Conservation (phyloP, 495 filamentous ascomycete species). For the Lasiosphaeria ovina region DNA sequence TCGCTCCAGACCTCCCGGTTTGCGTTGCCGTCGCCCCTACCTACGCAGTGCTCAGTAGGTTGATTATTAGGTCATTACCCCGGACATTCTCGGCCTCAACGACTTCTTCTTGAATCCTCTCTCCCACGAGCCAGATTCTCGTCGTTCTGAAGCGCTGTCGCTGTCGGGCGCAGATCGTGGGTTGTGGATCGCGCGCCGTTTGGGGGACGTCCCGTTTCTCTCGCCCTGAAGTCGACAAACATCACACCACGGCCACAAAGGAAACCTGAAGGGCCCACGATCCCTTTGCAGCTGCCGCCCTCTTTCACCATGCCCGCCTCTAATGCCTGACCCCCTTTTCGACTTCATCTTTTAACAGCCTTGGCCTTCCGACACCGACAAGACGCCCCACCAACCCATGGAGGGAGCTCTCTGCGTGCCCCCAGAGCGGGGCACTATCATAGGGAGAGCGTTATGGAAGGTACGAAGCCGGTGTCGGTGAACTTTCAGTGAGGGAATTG, state of each 20-base stretch:
- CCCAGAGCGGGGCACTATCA: slow-evolving; percentile 55
- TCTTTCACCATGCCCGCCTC: slow-evolving; percentile 22
- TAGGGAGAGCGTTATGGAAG: slow-evolving; percentile 58
- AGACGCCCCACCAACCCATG: slow-evolving; percentile 36
- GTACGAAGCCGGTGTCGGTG: slow-evolving; percentile 28
- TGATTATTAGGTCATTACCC: slow-evolving; percentile 15
- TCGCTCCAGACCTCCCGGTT: slow-evolving; percentile 25
- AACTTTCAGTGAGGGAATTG: not conserved
- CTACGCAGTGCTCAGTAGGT: not conserved
- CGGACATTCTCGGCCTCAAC: not conserved
- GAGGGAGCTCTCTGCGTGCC: slow-evolving; percentile 55
- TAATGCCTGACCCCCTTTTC: slow-evolving; percentile 21
- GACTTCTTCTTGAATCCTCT: not conserved
- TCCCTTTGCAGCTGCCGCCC: slow-evolving; percentile 4
- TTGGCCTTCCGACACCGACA: not conserved
- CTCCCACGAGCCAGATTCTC: not conserved
- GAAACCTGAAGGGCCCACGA: slow-evolving; percentile 1
- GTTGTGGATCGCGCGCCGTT: not conserved
- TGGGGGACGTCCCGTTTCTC: not conserved
- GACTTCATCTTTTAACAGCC: slow-evolving; percentile 9
- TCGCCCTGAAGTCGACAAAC: not conserved
- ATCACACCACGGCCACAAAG: not conserved
- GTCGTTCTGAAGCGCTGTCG: slow-evolving; percentile 6
- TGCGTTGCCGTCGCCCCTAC: not conserved
- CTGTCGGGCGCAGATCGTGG: slow-evolving; percentile 8